Evolutionary conservation across 148 eudicot genomes (phyloP).

Genomic region (Rhododendron vialii): DNA sequence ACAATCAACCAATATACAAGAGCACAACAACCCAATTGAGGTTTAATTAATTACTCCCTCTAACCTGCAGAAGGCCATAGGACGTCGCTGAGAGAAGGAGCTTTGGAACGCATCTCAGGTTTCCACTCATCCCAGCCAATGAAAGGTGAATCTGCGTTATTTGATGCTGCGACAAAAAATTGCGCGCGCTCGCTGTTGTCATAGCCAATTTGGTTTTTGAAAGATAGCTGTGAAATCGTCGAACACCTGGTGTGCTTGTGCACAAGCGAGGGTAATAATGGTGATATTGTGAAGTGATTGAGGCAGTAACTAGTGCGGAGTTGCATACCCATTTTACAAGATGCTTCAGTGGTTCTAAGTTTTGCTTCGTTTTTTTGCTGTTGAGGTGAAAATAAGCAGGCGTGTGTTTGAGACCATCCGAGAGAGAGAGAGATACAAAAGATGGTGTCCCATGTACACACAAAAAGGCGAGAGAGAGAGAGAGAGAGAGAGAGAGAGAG

Average conservation of each 20-base stretch:
- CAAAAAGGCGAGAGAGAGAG: not conserved
- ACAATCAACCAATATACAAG: not conserved
- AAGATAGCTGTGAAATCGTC: slow-evolving; percentile 3
- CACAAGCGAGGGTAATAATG: not conserved
- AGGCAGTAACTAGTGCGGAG: not conserved
- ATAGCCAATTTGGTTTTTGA: not conserved
- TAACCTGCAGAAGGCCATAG: slow-evolving; percentile 91
- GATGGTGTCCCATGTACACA: not conserved
- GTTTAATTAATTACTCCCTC: not conserved
- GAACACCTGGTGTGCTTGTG: not conserved
- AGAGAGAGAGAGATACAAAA: not conserved
- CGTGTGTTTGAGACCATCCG: not conserved
- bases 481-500: not conserved
- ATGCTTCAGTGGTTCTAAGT: not conserved
- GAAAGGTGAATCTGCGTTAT: slow-evolving; percentile 26
- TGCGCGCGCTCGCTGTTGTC: not conserved
- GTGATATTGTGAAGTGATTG: not conserved
- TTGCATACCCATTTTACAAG: slow-evolving; percentile 1
- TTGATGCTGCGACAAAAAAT: slow-evolving; percentile 12
- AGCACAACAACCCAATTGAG: not conserved
- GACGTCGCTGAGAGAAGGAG: slow-evolving; percentile 67
- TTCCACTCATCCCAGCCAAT: slow-evolving; percentile 54
- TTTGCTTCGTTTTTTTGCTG: not conserved
- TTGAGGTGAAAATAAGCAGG: not conserved
- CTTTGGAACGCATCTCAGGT: slow-evolving; percentile 62